Evolutionary conservation across 352 stramenopile species (phyloP).

Genomic region (Phytophthora cryptogea): DNA sequence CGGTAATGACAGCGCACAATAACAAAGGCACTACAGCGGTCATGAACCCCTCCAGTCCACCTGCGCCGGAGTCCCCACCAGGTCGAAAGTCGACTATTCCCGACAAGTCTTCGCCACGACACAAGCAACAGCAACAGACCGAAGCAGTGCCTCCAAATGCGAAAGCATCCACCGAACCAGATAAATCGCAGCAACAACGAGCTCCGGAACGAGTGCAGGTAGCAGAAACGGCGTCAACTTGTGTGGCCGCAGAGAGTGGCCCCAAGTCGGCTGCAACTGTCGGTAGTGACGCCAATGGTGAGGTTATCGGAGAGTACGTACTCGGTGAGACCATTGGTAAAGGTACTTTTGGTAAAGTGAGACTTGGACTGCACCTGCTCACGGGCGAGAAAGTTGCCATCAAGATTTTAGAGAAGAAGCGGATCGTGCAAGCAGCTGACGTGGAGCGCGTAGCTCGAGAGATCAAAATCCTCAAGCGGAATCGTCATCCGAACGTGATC

Average conservation of each 20-base stretch:
- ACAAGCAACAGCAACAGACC: conserved; percentile 23
- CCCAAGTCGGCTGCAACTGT: conserved; percentile 1
- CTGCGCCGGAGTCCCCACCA: conserved; percentile 19
- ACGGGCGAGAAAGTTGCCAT: conserved; percentile 93
- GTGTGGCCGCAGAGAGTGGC: background rate
- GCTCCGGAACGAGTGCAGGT: conserved; percentile 19
- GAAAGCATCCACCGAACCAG: conserved; percentile 7
- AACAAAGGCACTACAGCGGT: conserved; percentile 27
- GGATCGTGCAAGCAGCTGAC: conserved; percentile 88
- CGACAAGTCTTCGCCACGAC: conserved; percentile 24
- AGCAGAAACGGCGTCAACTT: conserved; percentile 1
- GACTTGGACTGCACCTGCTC: conserved; percentile 80
- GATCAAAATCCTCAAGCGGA: conserved; percentile 95
- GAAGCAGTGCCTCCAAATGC: conserved; percentile 11
- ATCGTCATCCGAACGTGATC: conserved; percentile 91
- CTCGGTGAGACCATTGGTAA: conserved; percentile 92
- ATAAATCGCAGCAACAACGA: conserved; percentile 28
- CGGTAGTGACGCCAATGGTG: conserved; percentile 29
- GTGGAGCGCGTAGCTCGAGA: conserved; percentile 91
- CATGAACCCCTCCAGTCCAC: conserved; percentile 30
- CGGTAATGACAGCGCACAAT: conserved; percentile 34
- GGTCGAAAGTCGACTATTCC: conserved; percentile 20
- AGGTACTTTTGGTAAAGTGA: conserved; percentile 95
- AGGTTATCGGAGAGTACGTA: conserved; percentile 88
- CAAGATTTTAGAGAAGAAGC: conserved; percentile 94